A percentile compares a stretch with the other conserved stretches of the same genome.
phyloP scores from a whole-genome alignment of 1,284 basidiomycete species.

The Naganishia sp. region DNA sequence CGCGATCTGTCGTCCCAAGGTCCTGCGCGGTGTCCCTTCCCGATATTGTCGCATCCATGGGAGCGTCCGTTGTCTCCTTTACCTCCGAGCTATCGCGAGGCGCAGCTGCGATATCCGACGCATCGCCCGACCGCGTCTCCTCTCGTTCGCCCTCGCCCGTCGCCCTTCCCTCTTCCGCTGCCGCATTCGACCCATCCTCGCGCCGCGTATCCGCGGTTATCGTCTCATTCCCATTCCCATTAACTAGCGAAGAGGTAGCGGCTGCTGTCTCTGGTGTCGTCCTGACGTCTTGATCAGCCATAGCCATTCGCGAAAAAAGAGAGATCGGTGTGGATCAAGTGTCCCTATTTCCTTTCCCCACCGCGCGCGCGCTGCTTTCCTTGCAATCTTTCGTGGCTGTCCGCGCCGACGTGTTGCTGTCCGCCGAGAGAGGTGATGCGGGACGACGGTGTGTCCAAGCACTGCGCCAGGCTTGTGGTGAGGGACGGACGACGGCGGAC shows the following conservation, averaged over 20 bases:
- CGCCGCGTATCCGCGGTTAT: neutral
- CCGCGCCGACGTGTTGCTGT: neutral
- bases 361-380: too few species aligned
- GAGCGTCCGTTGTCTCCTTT: neutral
- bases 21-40: neutral
- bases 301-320: neutral
- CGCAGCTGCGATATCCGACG: neutral
- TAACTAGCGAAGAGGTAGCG: neutral
- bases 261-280: conserved; percentile 16
- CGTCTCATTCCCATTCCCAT: conserved; percentile 7
- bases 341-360: too few species aligned
- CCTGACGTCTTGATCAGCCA: conserved; percentile 19
- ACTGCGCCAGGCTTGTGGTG: conserved; percentile 23
- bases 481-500: neutral
- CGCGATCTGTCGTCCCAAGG: neutral
- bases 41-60: neutral
- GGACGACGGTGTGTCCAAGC: conserved; percentile 3
- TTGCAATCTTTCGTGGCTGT: neutral
- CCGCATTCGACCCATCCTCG: neutral
- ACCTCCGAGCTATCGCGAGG: neutral
- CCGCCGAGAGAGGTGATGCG: neutral
- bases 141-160: neutral
- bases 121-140: neutral
- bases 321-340: too few species aligned
- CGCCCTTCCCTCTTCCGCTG: neutral